Percentiles rank a stretch among this genome's conserved stretches.
These are phyloP conservation scores for Populus ilicifolia DNA, from an alignment of 345 rosid species.

Conservation along the genomic window DNA sequence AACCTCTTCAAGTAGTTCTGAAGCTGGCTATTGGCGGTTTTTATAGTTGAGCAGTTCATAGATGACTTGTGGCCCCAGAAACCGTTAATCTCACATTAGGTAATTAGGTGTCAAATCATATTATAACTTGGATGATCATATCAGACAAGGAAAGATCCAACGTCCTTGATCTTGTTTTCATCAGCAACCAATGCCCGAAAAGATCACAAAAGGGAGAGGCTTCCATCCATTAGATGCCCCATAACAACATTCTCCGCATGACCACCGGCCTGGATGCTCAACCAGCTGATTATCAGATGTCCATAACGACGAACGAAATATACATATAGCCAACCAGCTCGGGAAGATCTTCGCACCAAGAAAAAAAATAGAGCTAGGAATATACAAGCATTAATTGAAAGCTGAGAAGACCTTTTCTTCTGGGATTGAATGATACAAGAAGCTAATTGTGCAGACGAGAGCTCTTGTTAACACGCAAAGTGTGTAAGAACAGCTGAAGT, in stretches of 20 bases:
- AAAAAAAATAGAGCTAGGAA: neutral
- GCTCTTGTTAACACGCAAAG: neutral
- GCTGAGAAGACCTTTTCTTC: neutral
- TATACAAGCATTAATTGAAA: neutral
- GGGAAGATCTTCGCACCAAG: neutral
- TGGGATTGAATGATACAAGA: neutral
- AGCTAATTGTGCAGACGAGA: neutral
- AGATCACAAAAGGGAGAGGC: neutral
- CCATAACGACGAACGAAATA: neutral
- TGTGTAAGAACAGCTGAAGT: neutral
- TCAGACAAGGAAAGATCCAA: neutral
- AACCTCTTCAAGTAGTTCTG: constrained; percentile 22
- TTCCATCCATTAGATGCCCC: constrained; percentile 9
- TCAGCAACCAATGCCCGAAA: neutral
- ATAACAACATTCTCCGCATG: neutral
- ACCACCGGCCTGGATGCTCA: neutral
- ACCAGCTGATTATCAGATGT: neutral
- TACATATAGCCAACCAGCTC: neutral
- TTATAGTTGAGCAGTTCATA: constrained; percentile 33
- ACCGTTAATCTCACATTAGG: constrained; percentile 9
- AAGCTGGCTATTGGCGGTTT: constrained; percentile 29
- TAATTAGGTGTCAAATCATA: constrained; percentile 9
- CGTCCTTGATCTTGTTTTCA: neutral
- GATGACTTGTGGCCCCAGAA: constrained; percentile 22
- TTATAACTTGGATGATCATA: neutral